Evolutionary conservation across 2,329 filamentous ascomycete genomes (phyloP).

Genomic region (Claviceps sp.): DNA sequence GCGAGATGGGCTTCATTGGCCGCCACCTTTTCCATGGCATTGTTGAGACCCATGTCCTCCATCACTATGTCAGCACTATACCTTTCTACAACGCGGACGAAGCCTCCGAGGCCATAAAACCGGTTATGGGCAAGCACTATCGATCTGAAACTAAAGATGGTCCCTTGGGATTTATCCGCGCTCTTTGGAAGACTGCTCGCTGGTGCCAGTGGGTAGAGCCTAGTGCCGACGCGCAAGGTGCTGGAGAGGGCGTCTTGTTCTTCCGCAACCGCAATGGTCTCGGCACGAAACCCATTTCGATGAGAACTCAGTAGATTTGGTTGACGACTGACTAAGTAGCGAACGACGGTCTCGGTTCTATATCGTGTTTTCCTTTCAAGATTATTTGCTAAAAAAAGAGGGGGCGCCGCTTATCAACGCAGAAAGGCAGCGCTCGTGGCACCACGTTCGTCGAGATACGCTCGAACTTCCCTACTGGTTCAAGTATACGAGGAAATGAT

Average conservation of each 20-base stretch:
- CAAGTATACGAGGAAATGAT: no score
- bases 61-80: conserved; percentile 93
- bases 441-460: background rate
- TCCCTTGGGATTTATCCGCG: conserved; percentile 66
- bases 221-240: conserved; percentile 63
- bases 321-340: background rate
- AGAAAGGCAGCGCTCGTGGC: background rate
- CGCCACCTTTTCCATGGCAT: conserved; percentile 87
- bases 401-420: background rate
- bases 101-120: conserved; percentile 85
- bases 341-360: conserved; percentile 1
- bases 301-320: conserved; percentile 8
- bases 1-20: conserved; percentile 92
- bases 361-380: background rate
- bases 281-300: conserved; percentile 37
- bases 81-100: conserved; percentile 96
- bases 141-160: conserved; percentile 68
- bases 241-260: conserved; percentile 77
- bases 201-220: conserved; percentile 98
- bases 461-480: no score
- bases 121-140: conserved; percentile 92
- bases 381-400: no score
- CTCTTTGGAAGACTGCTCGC: conserved; percentile 68
- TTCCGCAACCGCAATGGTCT: conserved; percentile 90
- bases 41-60: conserved; percentile 92